phyloP scores from a whole-genome alignment of 306 rosid species.

The Prinsepia uniflora region DNA sequence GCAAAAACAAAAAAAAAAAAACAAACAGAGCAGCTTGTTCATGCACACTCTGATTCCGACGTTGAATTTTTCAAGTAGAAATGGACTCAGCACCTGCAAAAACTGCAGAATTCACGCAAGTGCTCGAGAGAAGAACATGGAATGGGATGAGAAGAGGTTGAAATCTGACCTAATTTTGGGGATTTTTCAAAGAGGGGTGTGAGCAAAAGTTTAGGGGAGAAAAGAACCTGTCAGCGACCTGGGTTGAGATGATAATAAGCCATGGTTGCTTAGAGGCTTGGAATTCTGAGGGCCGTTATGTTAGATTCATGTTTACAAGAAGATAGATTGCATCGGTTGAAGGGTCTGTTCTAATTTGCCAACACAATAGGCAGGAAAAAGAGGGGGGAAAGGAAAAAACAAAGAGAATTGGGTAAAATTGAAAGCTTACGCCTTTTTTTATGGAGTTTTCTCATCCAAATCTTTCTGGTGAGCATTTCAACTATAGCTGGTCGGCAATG shows the following conservation, averaged over 20 bases:
- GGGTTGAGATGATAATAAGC: slow-evolving; percentile 28
- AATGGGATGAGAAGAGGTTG: slow-evolving; percentile 46
- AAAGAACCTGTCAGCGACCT: slow-evolving; percentile 80
- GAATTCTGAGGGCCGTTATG: slow-evolving; percentile 53
- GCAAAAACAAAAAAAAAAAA: slow-evolving; percentile 28
- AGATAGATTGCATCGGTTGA: slow-evolving; percentile 28
- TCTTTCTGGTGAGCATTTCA: not conserved
- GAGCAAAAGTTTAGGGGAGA: slow-evolving; percentile 34
- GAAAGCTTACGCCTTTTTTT: slow-evolving; percentile 50
- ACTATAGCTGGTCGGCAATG: not conserved
- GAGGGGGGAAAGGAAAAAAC: not conserved
- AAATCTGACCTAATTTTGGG: slow-evolving; percentile 56
- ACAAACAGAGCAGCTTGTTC: slow-evolving; percentile 41
- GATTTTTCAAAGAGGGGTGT: slow-evolving; percentile 10
- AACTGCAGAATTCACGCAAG: slow-evolving; percentile 14
- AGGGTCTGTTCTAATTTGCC: slow-evolving; percentile 21
- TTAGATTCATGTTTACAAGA: not conserved
- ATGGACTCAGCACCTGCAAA: slow-evolving; percentile 48
- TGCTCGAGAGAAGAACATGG: slow-evolving; percentile 27
- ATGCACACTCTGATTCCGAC: slow-evolving; percentile 37
- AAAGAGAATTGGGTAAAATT: slow-evolving; percentile 34
- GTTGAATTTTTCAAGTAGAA: slow-evolving; percentile 44
- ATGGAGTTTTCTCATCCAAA: not conserved
- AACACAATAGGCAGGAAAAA: not conserved
- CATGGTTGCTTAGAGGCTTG: slow-evolving; percentile 60